These are phyloP conservation scores for Pichia sp. DNA, from an alignment of 1,139 yeast species.

Conservation along the genomic window DNA sequence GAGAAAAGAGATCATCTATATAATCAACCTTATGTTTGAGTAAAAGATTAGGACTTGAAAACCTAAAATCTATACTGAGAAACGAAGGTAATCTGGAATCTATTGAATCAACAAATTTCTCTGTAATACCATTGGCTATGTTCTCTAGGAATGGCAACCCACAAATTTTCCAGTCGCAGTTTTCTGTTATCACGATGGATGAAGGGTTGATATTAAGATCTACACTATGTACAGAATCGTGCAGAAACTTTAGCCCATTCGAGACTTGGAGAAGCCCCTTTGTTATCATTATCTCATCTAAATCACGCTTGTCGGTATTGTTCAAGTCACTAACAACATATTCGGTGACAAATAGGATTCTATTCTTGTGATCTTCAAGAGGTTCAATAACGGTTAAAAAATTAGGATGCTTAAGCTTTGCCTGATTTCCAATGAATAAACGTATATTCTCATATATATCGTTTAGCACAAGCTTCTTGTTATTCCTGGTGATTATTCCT, in stretches of 20 bases:
- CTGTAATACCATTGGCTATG: constrained; percentile 39
- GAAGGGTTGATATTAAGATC: constrained; percentile 79
- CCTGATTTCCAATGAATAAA: constrained; percentile 61
- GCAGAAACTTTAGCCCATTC: constrained; percentile 78
- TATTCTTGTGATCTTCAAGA: constrained; percentile 76
- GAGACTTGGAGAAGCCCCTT: constrained; percentile 79
- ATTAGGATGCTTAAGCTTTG: constrained; percentile 85
- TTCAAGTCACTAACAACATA: constrained; percentile 59
- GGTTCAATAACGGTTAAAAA: constrained; percentile 80
- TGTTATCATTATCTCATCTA: constrained; percentile 71
- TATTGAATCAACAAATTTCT: constrained; percentile 56
- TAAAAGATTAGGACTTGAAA: constrained; percentile 70
- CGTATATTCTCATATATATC: constrained; percentile 38
- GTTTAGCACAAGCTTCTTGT: constrained; percentile 28
- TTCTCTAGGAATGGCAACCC: constrained; percentile 69
- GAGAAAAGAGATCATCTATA: constrained; percentile 77
- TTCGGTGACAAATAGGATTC: constrained; percentile 82
- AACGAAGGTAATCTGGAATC: constrained; percentile 73
- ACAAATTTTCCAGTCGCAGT: constrained; percentile 90
- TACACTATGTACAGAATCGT: constrained; percentile 66
- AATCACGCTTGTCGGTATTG: constrained; percentile 38
- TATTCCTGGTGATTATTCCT: constrained; percentile 42
- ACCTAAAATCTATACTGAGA: constrained; percentile 67
- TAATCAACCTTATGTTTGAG: constrained; percentile 56
- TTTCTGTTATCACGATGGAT: constrained; percentile 70